phyloP scores from a whole-genome alignment of 1,139 yeast genomes.

The Pichia sp. region DNA sequence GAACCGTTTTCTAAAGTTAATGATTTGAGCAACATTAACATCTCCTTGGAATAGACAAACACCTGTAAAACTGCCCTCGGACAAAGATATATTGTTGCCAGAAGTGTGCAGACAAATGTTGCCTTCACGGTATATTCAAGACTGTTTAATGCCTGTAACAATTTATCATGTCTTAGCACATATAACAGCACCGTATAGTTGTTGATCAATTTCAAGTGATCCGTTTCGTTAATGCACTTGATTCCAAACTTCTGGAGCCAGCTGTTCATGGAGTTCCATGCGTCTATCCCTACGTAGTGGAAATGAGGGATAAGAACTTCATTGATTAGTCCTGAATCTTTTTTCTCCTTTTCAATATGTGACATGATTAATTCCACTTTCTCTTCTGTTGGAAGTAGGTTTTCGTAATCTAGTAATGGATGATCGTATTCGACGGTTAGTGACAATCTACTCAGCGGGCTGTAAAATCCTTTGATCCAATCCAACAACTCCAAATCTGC shows the following conservation, averaged over 20 bases:
- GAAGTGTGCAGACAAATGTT: conserved; percentile 19
- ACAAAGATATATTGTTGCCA: conserved; percentile 24
- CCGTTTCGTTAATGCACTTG: conserved; percentile 5
- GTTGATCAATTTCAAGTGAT: conserved; percentile 11
- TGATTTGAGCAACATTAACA: conserved; percentile 19
- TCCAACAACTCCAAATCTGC: conserved; percentile 15
- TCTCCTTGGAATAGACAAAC: conserved; percentile 26
- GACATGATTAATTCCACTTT: conserved; percentile 20
- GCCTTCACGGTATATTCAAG: not conserved
- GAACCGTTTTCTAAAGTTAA: conserved; percentile 10
- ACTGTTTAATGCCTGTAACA: conserved; percentile 12
- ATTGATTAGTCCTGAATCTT: conserved; percentile 11
- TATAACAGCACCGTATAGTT: conserved; percentile 17
- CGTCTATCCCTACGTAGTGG: conserved; percentile 12
- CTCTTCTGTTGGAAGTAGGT: conserved; percentile 17
- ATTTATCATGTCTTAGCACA: conserved; percentile 22
- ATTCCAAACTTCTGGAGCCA: conserved; percentile 23
- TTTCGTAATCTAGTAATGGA: conserved; percentile 23
- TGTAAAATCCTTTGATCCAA: conserved; percentile 25
- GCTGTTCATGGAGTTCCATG: conserved; percentile 20
- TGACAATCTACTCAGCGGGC: conserved; percentile 22
- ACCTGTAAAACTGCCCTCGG: conserved; percentile 25
- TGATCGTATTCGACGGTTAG: conserved; percentile 11
- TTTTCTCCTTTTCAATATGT: not conserved
- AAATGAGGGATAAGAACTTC: conserved; percentile 22